phyloP scores from a whole-genome alignment of 441 rosid species.

The Jatropha multifida region DNA sequence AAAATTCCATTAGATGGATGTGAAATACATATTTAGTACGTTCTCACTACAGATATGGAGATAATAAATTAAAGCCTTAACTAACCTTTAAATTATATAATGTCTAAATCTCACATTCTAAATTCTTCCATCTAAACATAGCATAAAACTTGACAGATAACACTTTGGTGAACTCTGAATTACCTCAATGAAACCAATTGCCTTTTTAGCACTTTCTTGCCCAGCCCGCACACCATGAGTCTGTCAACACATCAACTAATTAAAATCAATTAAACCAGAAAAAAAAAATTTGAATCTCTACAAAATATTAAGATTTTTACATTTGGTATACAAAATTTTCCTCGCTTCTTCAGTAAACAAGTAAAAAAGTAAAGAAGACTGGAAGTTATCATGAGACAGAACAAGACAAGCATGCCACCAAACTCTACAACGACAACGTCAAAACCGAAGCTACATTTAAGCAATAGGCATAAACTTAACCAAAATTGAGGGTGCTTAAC shows the following conservation, averaged over 20 bases:
- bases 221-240: constrained; percentile 89
- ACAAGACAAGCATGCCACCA: background rate
- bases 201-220: constrained; percentile 77
- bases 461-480: background rate
- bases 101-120: background rate
- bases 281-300: background rate
- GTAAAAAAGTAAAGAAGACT: background rate
- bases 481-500: background rate
- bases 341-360: constrained; percentile 8
- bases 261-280: background rate
- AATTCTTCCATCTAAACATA: background rate
- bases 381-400: background rate
- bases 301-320: background rate
- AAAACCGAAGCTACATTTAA: background rate
- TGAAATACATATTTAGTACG: background rate
- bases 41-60: background rate
- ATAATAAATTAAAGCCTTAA: background rate
- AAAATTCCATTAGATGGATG: background rate
- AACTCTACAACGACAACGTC: constrained; percentile 5
- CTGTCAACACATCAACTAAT: constrained; percentile 33
- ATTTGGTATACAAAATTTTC: background rate
- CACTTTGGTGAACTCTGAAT: background rate
- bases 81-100: background rate
- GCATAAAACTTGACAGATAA: constrained; percentile 2
- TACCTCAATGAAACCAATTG: constrained; percentile 90